A percentile compares a stretch with the other conserved stretches of the same genome.
Conservation (phyloP, 1,284 basidiomycete species). For the Cerrena zonata region DNA sequence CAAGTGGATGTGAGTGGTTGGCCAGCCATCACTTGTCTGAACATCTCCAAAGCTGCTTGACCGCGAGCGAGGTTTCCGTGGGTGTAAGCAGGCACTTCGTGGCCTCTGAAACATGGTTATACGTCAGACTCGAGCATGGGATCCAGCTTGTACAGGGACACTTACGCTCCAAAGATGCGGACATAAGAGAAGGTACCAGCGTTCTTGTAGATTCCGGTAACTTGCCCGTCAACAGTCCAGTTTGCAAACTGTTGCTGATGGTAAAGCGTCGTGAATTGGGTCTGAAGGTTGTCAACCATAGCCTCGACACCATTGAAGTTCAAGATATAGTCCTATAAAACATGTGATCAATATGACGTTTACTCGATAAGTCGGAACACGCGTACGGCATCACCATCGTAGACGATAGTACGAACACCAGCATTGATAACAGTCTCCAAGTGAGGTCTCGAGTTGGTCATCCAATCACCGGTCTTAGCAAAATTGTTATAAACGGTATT, state of each 20-base stretch:
- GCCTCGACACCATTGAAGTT: conserved; percentile 58
- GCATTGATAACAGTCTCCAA: conserved; percentile 56
- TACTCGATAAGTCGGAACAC: conserved; percentile 3
- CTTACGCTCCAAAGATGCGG: conserved; percentile 44
- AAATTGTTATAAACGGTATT: conserved; percentile 49
- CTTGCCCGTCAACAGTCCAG: conserved; percentile 46
- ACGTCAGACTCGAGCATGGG: neutral
- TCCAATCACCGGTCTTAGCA: conserved; percentile 57
- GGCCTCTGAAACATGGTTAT: conserved; percentile 13
- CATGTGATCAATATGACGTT: conserved; percentile 11
- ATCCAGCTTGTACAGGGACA: neutral
- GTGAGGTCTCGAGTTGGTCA: conserved; percentile 50
- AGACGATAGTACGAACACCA: conserved; percentile 49
- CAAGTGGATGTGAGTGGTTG: conserved; percentile 19
- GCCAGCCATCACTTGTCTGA: conserved; percentile 25
- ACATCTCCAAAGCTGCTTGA: conserved; percentile 24
- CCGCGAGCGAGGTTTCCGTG: conserved; percentile 19
- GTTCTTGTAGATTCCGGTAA: conserved; percentile 52
- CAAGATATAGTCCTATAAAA: conserved; percentile 47
- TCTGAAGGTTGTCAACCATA: conserved; percentile 35
- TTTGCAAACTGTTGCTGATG: conserved; percentile 36
- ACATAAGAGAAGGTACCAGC: conserved; percentile 58
- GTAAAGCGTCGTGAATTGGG: conserved; percentile 16
- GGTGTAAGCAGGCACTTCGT: conserved; percentile 24
- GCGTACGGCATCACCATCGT: conserved; percentile 51